Percentiles rank a stretch among this genome's conserved stretches.
phyloP scores from a whole-genome alignment of 805 yeast species.

The Limtongozyma cylindracea region DNA sequence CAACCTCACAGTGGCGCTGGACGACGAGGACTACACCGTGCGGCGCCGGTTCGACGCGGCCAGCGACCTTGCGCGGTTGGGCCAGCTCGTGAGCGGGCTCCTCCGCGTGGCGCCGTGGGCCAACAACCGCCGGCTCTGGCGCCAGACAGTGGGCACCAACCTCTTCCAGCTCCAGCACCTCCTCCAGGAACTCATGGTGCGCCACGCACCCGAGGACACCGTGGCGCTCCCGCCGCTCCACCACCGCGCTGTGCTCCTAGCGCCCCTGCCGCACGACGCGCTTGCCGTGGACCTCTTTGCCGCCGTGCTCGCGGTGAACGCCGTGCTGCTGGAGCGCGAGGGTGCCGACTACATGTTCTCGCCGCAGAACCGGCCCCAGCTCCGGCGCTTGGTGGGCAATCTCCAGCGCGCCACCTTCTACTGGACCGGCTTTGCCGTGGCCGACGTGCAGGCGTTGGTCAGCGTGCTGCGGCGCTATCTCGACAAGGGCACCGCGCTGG shows the following conservation, averaged over 20 bases:
- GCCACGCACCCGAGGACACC: slow-evolving; percentile 31
- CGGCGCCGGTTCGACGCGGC: slow-evolving; percentile 22
- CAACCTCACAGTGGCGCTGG: slow-evolving; percentile 13
- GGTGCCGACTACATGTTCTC: slow-evolving; percentile 55
- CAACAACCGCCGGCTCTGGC: slow-evolving; percentile 21
- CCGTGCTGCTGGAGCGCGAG: slow-evolving; percentile 43
- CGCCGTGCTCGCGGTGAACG: slow-evolving; percentile 45
- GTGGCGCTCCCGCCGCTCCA: slow-evolving; percentile 29
- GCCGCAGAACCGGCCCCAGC: slow-evolving; percentile 23
- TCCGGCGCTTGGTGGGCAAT: slow-evolving; percentile 31
- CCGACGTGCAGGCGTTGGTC: slow-evolving; percentile 27
- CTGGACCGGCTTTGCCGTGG: slow-evolving; percentile 48
- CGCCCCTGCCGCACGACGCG: slow-evolving; percentile 37
- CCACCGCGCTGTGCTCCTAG: slow-evolving; percentile 29
- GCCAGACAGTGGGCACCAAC: slow-evolving; percentile 6
- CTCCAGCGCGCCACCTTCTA: slow-evolving; percentile 43
- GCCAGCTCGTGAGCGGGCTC: slow-evolving; percentile 23
- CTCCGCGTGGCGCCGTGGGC: slow-evolving; percentile 34
- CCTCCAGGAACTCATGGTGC: slow-evolving; percentile 20
- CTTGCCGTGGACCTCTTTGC: slow-evolving; percentile 36
- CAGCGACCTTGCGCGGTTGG: slow-evolving; percentile 27
- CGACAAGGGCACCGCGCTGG: slow-evolving; percentile 11
- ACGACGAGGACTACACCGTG: slow-evolving; percentile 14
- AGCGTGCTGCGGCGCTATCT: slow-evolving; percentile 20
- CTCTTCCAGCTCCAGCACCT: slow-evolving; percentile 15